A percentile compares a stretch with the other conserved stretches of the same genome.
These are phyloP conservation scores for Globisporangium alternatum DNA, from an alignment of 352 stramenopile genomes.

Conservation along the genomic window DNA sequence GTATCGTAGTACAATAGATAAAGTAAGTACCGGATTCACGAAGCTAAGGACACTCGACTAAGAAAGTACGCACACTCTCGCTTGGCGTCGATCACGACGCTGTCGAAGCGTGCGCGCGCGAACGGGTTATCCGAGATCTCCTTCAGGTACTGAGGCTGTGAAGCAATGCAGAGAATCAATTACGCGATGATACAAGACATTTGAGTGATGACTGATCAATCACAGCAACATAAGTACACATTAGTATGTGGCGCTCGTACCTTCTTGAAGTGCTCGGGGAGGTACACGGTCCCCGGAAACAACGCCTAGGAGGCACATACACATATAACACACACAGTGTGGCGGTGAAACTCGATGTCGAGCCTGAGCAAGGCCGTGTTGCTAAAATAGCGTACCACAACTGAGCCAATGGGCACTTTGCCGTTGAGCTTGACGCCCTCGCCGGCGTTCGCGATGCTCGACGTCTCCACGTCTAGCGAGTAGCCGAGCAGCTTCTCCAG, in stretches of 20 bases:
- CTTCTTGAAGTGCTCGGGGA: slow-evolving; percentile 87
- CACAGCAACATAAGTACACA: neutral
- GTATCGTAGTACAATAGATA: neutral
- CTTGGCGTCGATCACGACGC: slow-evolving; percentile 84
- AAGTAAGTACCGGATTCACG: neutral
- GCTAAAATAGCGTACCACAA: slow-evolving; percentile 45
- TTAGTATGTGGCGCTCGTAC: slow-evolving; percentile 18
- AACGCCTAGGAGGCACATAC: slow-evolving; percentile 33
- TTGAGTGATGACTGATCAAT: neutral
- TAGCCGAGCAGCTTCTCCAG: slow-evolving; percentile 67
- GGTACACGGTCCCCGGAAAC: slow-evolving; percentile 77
- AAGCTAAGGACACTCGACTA: neutral
- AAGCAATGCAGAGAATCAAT: neutral
- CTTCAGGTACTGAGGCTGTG: slow-evolving; percentile 47
- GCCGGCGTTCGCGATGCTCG: slow-evolving; percentile 54
- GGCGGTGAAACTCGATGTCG: neutral
- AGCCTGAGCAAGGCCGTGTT: neutral
- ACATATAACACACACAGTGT: too few relatives aligned
- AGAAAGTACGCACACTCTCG: slow-evolving; percentile 47
- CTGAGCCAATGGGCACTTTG: slow-evolving; percentile 55
- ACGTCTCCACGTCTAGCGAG: slow-evolving; percentile 65
- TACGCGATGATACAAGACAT: too few relatives aligned
- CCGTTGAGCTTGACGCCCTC: slow-evolving; percentile 74
- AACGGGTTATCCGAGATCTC: slow-evolving; percentile 78
- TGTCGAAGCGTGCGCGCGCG: slow-evolving; percentile 80